phyloP scores from a whole-genome alignment of 2,329 filamentous ascomycete genomes.

The Rosellinia necatrix region DNA sequence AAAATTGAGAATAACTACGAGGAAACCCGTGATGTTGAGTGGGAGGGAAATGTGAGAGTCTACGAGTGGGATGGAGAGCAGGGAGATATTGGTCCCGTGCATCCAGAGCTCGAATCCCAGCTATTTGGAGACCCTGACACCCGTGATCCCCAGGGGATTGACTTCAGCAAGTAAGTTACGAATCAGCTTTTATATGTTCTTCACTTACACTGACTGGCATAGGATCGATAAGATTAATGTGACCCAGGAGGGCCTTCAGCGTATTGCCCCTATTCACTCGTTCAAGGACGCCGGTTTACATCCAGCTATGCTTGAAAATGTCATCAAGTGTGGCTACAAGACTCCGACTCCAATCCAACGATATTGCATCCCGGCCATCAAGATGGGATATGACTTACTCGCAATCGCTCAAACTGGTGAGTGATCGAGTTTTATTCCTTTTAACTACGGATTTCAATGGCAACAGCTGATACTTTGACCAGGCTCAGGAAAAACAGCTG shows the following conservation, averaged over 20 bases:
- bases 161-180: constrained; percentile 46
- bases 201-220: constrained; percentile 14
- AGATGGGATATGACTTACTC: constrained; percentile 79
- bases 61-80: constrained; percentile 88
- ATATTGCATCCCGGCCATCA: constrained; percentile 80
- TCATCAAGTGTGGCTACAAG: constrained; percentile 72
- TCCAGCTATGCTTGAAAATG: constrained; percentile 79
- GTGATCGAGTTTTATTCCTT: constrained; percentile 36
- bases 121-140: constrained; percentile 70
- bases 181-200: not conserved
- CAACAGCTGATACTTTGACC: constrained; percentile 10
- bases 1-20: constrained; percentile 55
- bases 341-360: constrained; percentile 85
- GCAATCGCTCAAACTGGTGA: constrained; percentile 91
- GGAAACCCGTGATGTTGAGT: constrained; percentile 41
- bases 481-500: constrained; percentile 97
- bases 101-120: constrained; percentile 71
- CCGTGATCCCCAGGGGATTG: constrained; percentile 56
- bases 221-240: constrained; percentile 62
- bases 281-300: constrained; percentile 85
- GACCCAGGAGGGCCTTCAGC: constrained; percentile 58
- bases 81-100: constrained; percentile 80
- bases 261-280: constrained; percentile 54
- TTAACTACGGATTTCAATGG: not conserved
- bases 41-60: constrained; percentile 61